phyloP scores from a whole-genome alignment of 139 green algal genomes.

The Chlorella sp. region DNA sequence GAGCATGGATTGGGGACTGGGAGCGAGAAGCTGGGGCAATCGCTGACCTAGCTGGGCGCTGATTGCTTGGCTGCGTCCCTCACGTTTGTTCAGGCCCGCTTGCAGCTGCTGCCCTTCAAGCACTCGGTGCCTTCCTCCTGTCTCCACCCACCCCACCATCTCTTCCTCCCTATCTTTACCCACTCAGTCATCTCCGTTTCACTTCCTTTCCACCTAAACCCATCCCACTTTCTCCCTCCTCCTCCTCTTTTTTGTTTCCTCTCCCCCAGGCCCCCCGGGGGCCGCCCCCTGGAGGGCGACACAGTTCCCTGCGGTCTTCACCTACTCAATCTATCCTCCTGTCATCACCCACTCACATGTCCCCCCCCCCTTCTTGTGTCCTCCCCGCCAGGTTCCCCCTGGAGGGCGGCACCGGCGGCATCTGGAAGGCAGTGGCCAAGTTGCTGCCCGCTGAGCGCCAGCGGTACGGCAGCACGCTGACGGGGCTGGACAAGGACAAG shows the following conservation, averaged over 20 bases:
- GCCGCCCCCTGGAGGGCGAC: slow-evolving; percentile 77
- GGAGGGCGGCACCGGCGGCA: slow-evolving; percentile 85
- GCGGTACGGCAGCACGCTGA: slow-evolving; percentile 68
- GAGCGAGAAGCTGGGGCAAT: too few relatives aligned
- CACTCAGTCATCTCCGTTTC: too few relatives aligned
- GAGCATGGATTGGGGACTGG: background rate
- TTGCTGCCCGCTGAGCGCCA: slow-evolving; percentile 81
- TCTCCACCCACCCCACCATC: too few relatives aligned
- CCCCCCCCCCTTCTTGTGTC: background rate
- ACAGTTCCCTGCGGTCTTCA: slow-evolving; percentile 53
- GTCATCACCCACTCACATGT: background rate
- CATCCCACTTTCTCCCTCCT: background rate
- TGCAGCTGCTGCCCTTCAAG: too few relatives aligned
- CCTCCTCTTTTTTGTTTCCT: background rate
- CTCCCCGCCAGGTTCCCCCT: slow-evolving; percentile 74
- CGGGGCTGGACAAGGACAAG: slow-evolving; percentile 76
- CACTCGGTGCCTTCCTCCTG: too few relatives aligned
- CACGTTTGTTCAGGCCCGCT: too few relatives aligned
- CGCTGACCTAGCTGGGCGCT: too few relatives aligned
- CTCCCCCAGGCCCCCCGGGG: slow-evolving; percentile 76
- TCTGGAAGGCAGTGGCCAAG: slow-evolving; percentile 89
- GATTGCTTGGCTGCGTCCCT: too few relatives aligned
- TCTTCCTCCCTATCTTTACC: too few relatives aligned
- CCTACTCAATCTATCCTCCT: background rate
- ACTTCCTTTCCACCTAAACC: too few relatives aligned